Conservation (phyloP, 306 rosid species). For the Cajanus cajan region DNA sequence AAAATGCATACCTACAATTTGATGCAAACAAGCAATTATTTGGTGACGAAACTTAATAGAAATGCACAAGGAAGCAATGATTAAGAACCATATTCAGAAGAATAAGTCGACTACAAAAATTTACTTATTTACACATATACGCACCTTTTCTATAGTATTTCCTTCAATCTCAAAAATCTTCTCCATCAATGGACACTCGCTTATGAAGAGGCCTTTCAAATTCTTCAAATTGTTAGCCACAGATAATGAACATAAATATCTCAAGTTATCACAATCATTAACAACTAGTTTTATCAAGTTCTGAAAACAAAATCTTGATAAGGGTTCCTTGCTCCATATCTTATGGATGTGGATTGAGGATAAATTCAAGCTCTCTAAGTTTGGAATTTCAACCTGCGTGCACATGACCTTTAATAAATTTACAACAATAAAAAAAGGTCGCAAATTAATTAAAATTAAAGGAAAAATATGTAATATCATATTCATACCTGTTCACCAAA, state of each 20-base stretch:
- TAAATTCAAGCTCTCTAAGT: constrained; percentile 27
- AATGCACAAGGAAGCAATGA: neutral
- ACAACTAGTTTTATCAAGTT: neutral
- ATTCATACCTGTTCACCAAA: constrained; percentile 9
- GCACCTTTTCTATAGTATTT: neutral
- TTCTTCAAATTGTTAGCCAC: constrained; percentile 25
- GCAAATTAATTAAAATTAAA: neutral
- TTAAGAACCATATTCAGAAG: neutral
- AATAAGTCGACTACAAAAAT: neutral
- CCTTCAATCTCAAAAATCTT: neutral
- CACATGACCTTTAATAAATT: neutral
- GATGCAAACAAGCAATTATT: neutral
- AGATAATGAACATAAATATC: neutral
- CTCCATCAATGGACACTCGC: constrained; percentile 20
- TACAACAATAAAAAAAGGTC: neutral
- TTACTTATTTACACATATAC: neutral
- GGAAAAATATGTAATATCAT: neutral
- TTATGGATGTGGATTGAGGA: neutral
- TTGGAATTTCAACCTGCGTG: constrained; percentile 22
- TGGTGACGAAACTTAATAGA: neutral
- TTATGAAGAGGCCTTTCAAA: constrained; percentile 31
- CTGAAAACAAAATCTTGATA: neutral
- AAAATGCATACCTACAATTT: neutral
- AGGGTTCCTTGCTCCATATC: neutral
- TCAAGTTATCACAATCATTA: neutral